Conservation (phyloP, 371 early-diverging fungal species). For the Mortierella sp. region DNA sequence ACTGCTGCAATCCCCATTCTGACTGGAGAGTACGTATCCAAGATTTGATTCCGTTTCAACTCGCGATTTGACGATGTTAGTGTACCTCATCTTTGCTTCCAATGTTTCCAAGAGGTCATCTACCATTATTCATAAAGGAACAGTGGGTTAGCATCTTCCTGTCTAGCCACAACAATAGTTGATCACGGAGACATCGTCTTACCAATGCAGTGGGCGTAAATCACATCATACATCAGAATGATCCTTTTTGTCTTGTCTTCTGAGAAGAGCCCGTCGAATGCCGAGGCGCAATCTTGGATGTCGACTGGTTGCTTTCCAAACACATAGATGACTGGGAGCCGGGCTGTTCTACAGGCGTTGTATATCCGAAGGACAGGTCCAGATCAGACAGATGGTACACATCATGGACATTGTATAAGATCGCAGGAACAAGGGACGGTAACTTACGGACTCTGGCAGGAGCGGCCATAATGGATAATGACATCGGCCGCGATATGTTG, state of each 20-base stretch:
- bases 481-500: constrained; percentile 86
- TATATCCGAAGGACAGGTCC: too few relatives aligned
- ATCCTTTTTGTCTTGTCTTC: constrained; percentile 58
- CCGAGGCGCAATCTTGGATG: constrained; percentile 58
- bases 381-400: too few relatives aligned
- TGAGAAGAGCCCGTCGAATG: constrained; percentile 57
- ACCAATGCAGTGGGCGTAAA: constrained; percentile 73
- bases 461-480: constrained; percentile 92
- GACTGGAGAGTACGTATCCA: constrained; percentile 28
- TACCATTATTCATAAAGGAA: too few relatives aligned
- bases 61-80: constrained; percentile 58
- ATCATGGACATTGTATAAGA: not conserved
- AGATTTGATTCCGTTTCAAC: constrained; percentile 65
- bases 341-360: constrained; percentile 72
- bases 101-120: constrained; percentile 29
- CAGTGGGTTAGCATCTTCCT: not conserved
- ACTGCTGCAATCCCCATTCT: not conserved
- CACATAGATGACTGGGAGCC: constrained; percentile 86
- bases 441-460: constrained; percentile 87
- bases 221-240: constrained; percentile 81
- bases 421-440: not conserved
- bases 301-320: constrained; percentile 84
- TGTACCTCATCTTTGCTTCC: constrained; percentile 31
- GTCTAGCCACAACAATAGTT: not conserved
- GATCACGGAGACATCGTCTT: constrained; percentile 15